phyloP scores from a whole-genome alignment of 345 rosid species.

The Rhodomyrtus tomentosa region DNA sequence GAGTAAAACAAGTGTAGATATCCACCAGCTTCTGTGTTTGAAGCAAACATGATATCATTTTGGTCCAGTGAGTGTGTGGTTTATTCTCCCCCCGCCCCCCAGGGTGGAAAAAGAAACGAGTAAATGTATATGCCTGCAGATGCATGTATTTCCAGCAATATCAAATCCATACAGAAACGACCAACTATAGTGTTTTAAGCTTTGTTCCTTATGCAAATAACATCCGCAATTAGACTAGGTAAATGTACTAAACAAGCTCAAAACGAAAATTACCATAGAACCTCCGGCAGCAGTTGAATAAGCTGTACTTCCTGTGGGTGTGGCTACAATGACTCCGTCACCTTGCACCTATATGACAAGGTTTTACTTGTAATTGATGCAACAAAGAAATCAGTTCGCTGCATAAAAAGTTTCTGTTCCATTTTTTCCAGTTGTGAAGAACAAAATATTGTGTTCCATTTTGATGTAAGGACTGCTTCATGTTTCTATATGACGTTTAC shows the following conservation, averaged over 20 bases:
- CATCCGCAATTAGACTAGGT: not conserved
- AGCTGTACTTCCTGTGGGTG: constrained; percentile 98
- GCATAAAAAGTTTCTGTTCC: not conserved
- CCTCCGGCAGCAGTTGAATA: constrained; percentile 99
- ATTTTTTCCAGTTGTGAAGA: not conserved
- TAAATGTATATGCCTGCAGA: not conserved
- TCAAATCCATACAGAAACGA: not conserved
- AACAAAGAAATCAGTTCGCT: not conserved
- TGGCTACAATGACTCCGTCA: constrained; percentile 96
- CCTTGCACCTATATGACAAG: constrained; percentile 73
- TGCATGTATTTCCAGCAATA: not conserved
- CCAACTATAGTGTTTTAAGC: not conserved
- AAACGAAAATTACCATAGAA: constrained; percentile 57
- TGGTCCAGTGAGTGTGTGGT: not conserved
- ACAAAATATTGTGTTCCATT: not conserved
- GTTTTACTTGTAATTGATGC: not conserved
- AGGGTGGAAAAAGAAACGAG: not conserved
- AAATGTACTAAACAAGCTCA: not conserved
- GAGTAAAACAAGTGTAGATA: not conserved
- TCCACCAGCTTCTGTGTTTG: not conserved
- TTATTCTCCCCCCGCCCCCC: not conserved
- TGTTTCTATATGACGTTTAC: not conserved
- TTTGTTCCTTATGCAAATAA: not conserved
- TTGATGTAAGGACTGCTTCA: not conserved
- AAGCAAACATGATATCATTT: not conserved